Evolutionary conservation across 2,329 filamentous ascomycete species (phyloP), one percentile per base, ranked within the genome.

Genomic region (Capronia epimyces): DNA sequence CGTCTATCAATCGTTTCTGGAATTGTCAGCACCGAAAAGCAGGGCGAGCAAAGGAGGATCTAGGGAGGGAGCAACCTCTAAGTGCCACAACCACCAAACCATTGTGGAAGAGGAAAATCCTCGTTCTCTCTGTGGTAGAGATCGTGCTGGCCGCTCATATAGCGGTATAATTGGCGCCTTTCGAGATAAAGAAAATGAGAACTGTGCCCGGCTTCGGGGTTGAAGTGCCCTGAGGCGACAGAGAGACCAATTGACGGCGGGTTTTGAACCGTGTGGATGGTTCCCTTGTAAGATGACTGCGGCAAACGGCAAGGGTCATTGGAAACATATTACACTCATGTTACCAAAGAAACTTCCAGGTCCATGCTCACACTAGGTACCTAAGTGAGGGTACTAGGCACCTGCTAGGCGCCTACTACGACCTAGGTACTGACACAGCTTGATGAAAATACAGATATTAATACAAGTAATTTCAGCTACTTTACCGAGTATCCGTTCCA

Each of bases 31-130:
- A 20, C 37, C 18, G 20, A 37, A 43, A 13, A 31, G 15, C 13
- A 25, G 12, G 34, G 25, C n/a, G 7, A 27, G 10, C 29, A 16
- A 29, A 10, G 37, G 36, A 43, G 21, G 22, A 18, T 8, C 37
- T 20, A 7, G 34, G 45, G 44, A 39, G 16, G 16, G 36, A 25
- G 49, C 58, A 39, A 58, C 58, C 54, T 60, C 58, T 20, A 60
- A 22, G 27, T 57, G 22, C 59, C 53, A 57, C 16, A 53, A 40
- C 58, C 58, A 60, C 55, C 55, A 58, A 27, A 46, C 49, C 55
- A 58, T 57, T 21, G 41, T 47, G 41, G 29, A 25, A 21, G 43
- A 18, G 8, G 34, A 29, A 29, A 8, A 7, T 37, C 34, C 18
- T 37, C 34, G 20, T 3, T 6, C 6, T 12, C n/a, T 3, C 13